Base-by-base conservation (phyloP, 202 grass and related monocot genomes). In the Schoenoplectus triqueter region DNA sequence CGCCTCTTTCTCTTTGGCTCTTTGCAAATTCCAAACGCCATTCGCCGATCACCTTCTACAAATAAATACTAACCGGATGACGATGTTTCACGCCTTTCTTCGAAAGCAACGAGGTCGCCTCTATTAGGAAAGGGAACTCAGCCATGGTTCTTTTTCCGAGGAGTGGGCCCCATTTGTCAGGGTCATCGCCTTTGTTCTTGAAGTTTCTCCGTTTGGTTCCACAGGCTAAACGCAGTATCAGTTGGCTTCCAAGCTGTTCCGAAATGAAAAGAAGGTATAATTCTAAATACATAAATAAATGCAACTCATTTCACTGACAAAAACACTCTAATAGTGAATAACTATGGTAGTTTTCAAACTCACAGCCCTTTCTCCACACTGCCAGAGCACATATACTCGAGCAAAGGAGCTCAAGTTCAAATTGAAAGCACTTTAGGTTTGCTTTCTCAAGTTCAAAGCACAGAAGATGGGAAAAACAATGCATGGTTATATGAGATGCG, bases 401-500 rank as follows among this genome's bases (percentile, higher is more conserved):
- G 2, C 2, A 6, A 73, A 73, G 45, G n/a, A 50, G 7, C n/a
- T 73, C 45, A 73, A 73, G 15, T 44, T 73, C 7, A 73, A 50
- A 49, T 49, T 50, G 69, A 44, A 73, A 73, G 11, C 1, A 73
- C 18, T 49, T 50, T 73, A 7, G 1, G 1, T 49, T 73, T 20
- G 69, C 69, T 69, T 69, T 69, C 40, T 0, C 0, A 69, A 69
- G 11, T 31, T 15, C 66, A 69, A 45, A 69, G 66, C 39, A 44
- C 40, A 14, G 44, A 69, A 69, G 39, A 69, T 15, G 39, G 44
- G 39, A 69, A 69, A 69, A 15, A 14, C 66, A 69, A 69, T 44
- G 66, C 66, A 69, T 69, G 11, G 66, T 15, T 69, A 69, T 69
- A 45, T 69, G 13, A 44, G 1, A n/a, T 69, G 66, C 66, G 66